Evolutionary conservation across 2,329 filamentous ascomycete species (phyloP).

Genomic region (Epichloe elymi): DNA sequence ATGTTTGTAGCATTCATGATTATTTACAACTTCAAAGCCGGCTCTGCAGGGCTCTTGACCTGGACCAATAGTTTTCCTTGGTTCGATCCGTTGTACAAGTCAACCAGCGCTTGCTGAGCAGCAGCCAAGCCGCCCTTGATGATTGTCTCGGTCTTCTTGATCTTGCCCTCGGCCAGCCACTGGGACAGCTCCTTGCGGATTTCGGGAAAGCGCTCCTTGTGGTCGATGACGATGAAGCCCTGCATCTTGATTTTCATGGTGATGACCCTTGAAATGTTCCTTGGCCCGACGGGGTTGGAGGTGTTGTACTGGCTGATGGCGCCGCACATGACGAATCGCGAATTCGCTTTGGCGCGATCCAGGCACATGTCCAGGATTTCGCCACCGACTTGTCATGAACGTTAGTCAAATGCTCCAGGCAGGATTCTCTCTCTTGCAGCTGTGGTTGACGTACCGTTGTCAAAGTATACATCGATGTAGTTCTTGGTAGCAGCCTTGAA

Average conservation of each 20-base stretch:
- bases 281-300: conserved; percentile 39
- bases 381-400: conserved; percentile 40
- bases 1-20: too few relatives aligned
- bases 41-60: conserved; percentile 25
- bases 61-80: conserved; percentile 53
- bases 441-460: conserved; percentile 36
- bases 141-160: conserved; percentile 60
- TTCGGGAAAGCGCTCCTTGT: conserved; percentile 38
- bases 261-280: conserved; percentile 38
- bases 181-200: conserved; percentile 48
- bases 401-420: background rate
- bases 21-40: conserved; percentile 10
- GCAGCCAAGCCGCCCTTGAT: conserved; percentile 52
- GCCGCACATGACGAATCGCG: conserved; percentile 61
- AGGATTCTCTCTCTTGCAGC: background rate
- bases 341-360: conserved; percentile 43
- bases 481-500: conserved; percentile 45
- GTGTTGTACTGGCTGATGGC: conserved; percentile 58
- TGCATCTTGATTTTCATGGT: conserved; percentile 48
- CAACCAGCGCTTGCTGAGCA: conserved; percentile 49
- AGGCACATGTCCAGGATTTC: conserved; percentile 57
- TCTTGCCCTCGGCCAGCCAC: conserved; percentile 60
- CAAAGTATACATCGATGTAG: conserved; percentile 58
- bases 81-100: conserved; percentile 56
- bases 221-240: conserved; percentile 66